Evolutionary conservation across 768 basidiomycete species (phyloP), one percentile per base, ranked within the genome.

Genomic region (Leccinum truebloodii): DNA sequence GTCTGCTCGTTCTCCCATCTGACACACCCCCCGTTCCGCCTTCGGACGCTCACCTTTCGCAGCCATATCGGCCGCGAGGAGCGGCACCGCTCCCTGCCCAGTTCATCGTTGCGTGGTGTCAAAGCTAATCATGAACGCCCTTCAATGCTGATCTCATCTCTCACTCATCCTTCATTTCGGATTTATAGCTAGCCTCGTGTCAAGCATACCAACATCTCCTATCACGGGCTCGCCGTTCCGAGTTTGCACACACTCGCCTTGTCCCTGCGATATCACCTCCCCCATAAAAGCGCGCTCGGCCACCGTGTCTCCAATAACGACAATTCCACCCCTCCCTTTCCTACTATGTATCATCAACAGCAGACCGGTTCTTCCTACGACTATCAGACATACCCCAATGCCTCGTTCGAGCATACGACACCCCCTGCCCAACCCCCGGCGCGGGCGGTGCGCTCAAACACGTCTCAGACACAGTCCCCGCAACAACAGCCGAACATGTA

Each of bases 331-430:
- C 77, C 83, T 39, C 75, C 83, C 48, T 82, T 84, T 5, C 50
- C 76, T 79, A 55, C 78, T 67, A 76, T 85, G 71, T 87, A 88
- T 70, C 78, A 79, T 57, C 74, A 79, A 60, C 76, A 80, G 55
- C 79, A 77, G 20, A 77, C 77, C 35, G 70, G 75, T 39, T 76
- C 76, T 58, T 65, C 77, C 59, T 87, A 88, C 69, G 82, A 82
- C 63, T 86, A 85, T 69, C 52, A 80, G 32, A 71, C 78, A 58
- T 81, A 83, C 60, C 73, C 69, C 28, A 65, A 68, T 30, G 60
- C 74, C 8, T 63, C 73, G 4, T 73, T 65, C 52, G 71, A 70
- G 49, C 61, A 61, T 8, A 52, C 66, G 6, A 68, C 68, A 52
- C 69, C 70, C 59, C 60, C 67, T 58, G 56, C 72, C 64, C 77